These are phyloP conservation scores for Candida quercuum DNA, from an alignment of 805 yeast genomes.

Conservation along the genomic window DNA sequence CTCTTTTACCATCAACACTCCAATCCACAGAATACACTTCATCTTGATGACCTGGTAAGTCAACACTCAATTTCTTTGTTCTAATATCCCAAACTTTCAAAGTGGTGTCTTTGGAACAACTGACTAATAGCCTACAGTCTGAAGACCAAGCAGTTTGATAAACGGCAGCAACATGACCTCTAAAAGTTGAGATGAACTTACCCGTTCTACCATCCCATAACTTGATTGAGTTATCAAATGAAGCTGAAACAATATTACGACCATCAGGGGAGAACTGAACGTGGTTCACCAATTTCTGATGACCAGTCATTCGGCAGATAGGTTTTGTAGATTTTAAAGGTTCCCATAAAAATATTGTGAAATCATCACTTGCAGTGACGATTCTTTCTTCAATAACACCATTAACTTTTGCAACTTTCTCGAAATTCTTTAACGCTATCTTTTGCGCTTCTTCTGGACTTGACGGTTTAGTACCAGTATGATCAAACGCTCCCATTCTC, in stretches of 20 bases:
- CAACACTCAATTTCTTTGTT: conserved; percentile 77
- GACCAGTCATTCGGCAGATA: conserved; percentile 91
- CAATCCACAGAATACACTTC: conserved; percentile 97
- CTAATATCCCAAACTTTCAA: conserved; percentile 94
- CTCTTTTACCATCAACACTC: conserved; percentile 91
- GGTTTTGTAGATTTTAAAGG: conserved; percentile 81
- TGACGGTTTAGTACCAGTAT: conserved; percentile 43
- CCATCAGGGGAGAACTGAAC: conserved; percentile 97
- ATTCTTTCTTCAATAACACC: conserved; percentile 74
- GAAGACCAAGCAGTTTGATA: conserved; percentile 98
- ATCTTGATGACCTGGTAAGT: conserved; percentile 93
- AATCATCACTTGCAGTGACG: conserved; percentile 95
- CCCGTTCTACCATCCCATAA: conserved; percentile 96
- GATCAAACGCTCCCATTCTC: conserved; percentile 85
- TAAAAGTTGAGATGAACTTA: conserved; percentile 77
- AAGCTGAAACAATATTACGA: conserved; percentile 80
- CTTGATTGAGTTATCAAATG: conserved; percentile 93
- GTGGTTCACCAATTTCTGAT: conserved; percentile 93
- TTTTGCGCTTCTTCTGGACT: conserved; percentile 40
- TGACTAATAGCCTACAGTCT: conserved; percentile 83
- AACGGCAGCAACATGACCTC: conserved; percentile 98
- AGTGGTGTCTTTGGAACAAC: conserved; percentile 94
- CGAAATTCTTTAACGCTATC: conserved; percentile 47
- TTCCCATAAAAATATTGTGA: conserved; percentile 97
- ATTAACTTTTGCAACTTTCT: conserved; percentile 49